Base-by-base conservation (phyloP, 2,329 filamentous ascomycete genomes). In the Nothophaeocryptopus gaeumannii region DNA sequence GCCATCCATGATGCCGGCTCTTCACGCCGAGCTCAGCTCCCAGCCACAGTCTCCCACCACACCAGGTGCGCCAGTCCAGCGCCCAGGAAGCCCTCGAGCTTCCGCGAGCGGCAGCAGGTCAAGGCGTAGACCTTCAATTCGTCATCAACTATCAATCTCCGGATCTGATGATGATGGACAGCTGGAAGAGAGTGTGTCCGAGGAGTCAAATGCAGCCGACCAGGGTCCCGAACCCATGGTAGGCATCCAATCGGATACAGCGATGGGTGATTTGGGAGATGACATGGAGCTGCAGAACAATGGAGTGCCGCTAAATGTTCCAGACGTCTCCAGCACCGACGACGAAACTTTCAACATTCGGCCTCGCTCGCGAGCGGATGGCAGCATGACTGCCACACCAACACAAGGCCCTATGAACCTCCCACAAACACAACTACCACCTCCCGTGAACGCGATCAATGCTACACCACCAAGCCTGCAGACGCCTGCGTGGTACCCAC, bases 281-380 rank as follows among this genome's bases (percentile, higher is more conserved):
- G 82, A 85, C 30, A 87, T 96, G 32, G 84, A 89, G 45, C 43
- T 82, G 78, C 34, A 64, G 44, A 45, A 84, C 83, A 45, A 82
- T 86, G 2, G 80, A 84, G 82, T 95, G 31, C 85, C 87, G 29
- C 72, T 96, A 53, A 34, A 39, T 15, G 86, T 89, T 7, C 86
- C 86, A 2, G 86, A 86, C 31, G 86, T 87, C 2, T 91, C 90
- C 0, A 89, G 93, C 62, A 82, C 84, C n/a, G 87, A 90, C 61
- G 82, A 88, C 10, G 90, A 92, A 49, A 89, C 90, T 0, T 96
- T 97, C 72, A 95, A 96, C 72, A 95, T 96, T 62, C 90, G 88
- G 5, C 92, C 96, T 69, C 85, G 88, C 45, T 85, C 85, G 40
- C 82, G 86, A 1, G 82, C 93, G 32, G 90, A 96, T 64, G 89